phyloP scores from a whole-genome alignment of 2,329 filamentous ascomycete species.

The Dryadomyces sulphureus region DNA sequence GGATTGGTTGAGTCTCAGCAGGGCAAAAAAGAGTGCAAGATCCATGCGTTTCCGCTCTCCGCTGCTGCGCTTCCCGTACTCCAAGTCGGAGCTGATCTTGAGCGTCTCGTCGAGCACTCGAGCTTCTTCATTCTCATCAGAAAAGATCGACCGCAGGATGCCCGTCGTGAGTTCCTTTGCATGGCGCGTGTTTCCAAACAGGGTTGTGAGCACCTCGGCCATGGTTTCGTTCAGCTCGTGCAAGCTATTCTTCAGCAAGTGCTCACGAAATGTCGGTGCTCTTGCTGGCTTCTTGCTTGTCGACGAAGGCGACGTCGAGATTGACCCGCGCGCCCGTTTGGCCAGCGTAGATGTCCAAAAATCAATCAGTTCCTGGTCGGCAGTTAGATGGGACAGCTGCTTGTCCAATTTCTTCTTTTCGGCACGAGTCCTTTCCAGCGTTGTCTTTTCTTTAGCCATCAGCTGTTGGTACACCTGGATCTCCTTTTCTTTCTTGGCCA shows the following conservation, averaged over 20 bases:
- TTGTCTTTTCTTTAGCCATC: not conserved
- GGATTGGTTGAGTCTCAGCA: conserved; percentile 15
- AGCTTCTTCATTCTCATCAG: not conserved
- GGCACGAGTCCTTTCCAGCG: not conserved
- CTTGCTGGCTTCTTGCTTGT: conserved; percentile 5
- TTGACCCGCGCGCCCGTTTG: not conserved
- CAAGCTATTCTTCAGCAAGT: conserved; percentile 15
- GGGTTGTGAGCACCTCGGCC: conserved; percentile 14
- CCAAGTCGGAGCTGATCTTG: conserved; percentile 10
- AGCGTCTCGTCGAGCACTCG: conserved; percentile 14
- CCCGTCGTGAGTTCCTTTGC: conserved; percentile 13
- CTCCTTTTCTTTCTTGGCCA: not conserved
- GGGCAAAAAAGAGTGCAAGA: conserved; percentile 20
- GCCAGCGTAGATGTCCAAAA: not conserved
- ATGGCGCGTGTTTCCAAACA: conserved; percentile 17
- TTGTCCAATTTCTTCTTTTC: not conserved
- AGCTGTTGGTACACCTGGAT: not conserved
- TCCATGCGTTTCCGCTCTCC: conserved; percentile 22
- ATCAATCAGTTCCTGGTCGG: not conserved
- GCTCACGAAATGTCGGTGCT: conserved; percentile 13
- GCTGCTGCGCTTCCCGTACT: conserved; percentile 18
- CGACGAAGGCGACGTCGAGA: not conserved
- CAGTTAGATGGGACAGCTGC: not conserved
- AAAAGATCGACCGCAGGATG: conserved; percentile 14
- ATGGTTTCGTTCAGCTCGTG: conserved; percentile 16